Conservation (phyloP, 2,329 filamentous ascomycete species). For the Cladobotryum mycophilum region DNA sequence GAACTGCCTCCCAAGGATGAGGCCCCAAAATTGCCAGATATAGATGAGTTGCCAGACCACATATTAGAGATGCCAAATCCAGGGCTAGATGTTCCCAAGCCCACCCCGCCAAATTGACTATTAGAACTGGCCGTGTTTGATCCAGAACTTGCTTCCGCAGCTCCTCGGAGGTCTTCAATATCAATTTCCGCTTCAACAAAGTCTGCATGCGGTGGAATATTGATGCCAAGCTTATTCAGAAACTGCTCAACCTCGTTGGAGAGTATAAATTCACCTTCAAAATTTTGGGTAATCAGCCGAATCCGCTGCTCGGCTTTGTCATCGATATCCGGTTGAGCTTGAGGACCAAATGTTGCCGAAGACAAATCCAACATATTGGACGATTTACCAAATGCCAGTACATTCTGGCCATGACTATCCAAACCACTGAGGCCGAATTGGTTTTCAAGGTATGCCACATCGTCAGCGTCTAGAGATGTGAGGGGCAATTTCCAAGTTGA, state of each 20-base stretch:
- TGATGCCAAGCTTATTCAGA: conserved; percentile 55
- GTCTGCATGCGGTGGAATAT: conserved; percentile 54
- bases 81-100: background rate
- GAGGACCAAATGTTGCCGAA: conserved; percentile 40
- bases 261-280: conserved; percentile 72
- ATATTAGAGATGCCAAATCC: background rate
- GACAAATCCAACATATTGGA: conserved; percentile 23
- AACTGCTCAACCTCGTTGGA: conserved; percentile 71
- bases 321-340: conserved; percentile 35
- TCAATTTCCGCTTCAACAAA: conserved; percentile 55
- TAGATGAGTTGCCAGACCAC: background rate
- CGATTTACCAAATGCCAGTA: conserved; percentile 18
- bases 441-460: conserved; percentile 51
- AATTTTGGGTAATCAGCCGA: conserved; percentile 51
- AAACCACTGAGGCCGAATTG: conserved; percentile 1
- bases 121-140: background rate
- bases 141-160: background rate
- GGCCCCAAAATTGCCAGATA: background rate
- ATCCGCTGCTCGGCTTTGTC: conserved; percentile 41
- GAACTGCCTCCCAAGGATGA: conserved; percentile 1
- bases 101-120: background rate
- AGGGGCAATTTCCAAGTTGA: conserved; percentile 56
- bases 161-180: conserved; percentile 29
- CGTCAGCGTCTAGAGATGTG: conserved; percentile 60
- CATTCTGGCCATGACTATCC: conserved; percentile 1